phyloP scores from a whole-genome alignment of 805 yeast species.

The Saccharomycopsis amapae region DNA sequence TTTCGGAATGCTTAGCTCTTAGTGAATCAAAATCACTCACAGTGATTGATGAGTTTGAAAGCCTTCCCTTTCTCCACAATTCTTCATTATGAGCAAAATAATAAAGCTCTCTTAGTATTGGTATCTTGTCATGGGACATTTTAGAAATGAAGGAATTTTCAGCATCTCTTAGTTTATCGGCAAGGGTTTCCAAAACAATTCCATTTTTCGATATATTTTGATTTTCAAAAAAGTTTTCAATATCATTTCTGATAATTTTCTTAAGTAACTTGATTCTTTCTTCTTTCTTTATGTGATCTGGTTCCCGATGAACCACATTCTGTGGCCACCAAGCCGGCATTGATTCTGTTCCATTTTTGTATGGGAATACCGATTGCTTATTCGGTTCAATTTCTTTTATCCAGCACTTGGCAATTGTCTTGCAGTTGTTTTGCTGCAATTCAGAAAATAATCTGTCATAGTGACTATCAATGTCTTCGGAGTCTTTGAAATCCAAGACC shows the following conservation, averaged over 20 bases:
- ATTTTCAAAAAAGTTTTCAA: constrained; percentile 4
- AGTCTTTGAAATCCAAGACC: constrained; percentile 10
- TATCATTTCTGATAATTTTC: constrained; percentile 17
- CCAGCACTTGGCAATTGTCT: constrained; percentile 59
- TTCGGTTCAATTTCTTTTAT: constrained; percentile 57
- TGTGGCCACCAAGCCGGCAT: constrained; percentile 73
- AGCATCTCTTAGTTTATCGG: constrained; percentile 1
- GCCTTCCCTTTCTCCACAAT: constrained; percentile 1
- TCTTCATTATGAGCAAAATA: constrained; percentile 6
- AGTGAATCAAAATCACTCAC: constrained; percentile 10
- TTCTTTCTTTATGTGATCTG: constrained; percentile 60
- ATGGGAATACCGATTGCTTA: constrained; percentile 59
- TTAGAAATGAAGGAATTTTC: constrained; percentile 1
- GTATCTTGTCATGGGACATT: constrained; percentile 1
- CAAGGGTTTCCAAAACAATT: background rate
- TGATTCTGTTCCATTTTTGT: constrained; percentile 41
- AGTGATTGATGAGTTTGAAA: background rate
- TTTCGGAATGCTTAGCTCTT: no score
- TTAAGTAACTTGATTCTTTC: constrained; percentile 48
- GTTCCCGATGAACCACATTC: constrained; percentile 54
- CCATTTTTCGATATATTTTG: background rate
- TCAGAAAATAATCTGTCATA: constrained; percentile 10
- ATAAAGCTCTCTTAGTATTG: constrained; percentile 9
- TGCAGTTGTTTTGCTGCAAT: constrained; percentile 48
- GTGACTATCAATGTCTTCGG: constrained; percentile 8